A percentile compares a stretch with the other conserved stretches of the same genome.
These are phyloP conservation scores for Kurtzmaniella quercitrusa DNA, from an alignment of 1,139 yeast species.

Conservation along the genomic window DNA sequence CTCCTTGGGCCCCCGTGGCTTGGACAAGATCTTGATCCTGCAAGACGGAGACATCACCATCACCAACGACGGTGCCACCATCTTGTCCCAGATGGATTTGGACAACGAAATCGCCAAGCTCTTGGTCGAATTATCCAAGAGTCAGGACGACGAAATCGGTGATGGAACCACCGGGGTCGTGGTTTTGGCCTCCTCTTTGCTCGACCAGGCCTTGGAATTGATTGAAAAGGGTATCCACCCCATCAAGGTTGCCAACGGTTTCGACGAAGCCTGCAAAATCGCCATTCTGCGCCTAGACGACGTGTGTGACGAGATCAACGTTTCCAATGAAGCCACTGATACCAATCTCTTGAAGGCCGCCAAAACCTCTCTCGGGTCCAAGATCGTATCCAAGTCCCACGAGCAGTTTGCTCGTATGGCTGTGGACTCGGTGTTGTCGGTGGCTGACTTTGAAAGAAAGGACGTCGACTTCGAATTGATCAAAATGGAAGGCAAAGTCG, in stretches of 20 bases:
- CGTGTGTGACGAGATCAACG: conserved; percentile 61
- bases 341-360: conserved; percentile 80
- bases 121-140: conserved; percentile 86
- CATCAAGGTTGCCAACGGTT: conserved; percentile 93
- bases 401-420: conserved; percentile 96
- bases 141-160: conserved; percentile 98
- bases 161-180: conserved; percentile 99
- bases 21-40: conserved; percentile 85
- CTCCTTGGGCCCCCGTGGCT: conserved; percentile 95
- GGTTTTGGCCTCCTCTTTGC: conserved; percentile 87
- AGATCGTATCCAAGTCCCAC: conserved; percentile 90
- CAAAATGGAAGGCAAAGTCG: conserved; percentile 92
- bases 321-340: conserved; percentile 44
- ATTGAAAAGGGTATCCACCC: conserved; percentile 98
- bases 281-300: conserved; percentile 75
- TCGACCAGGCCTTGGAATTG: conserved; percentile 91
- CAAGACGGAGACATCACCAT: conserved; percentile 98
- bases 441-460: conserved; percentile 85
- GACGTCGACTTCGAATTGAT: conserved; percentile 97
- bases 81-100: conserved; percentile 90
- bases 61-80: conserved; percentile 98
- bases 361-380: conserved; percentile 90
- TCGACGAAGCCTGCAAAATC: conserved; percentile 92
- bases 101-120: conserved; percentile 95
- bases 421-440: conserved; percentile 90